Evolutionary conservation across 805 yeast species (phyloP).

Genomic region (Kluyveromyces nonfermentans): DNA sequence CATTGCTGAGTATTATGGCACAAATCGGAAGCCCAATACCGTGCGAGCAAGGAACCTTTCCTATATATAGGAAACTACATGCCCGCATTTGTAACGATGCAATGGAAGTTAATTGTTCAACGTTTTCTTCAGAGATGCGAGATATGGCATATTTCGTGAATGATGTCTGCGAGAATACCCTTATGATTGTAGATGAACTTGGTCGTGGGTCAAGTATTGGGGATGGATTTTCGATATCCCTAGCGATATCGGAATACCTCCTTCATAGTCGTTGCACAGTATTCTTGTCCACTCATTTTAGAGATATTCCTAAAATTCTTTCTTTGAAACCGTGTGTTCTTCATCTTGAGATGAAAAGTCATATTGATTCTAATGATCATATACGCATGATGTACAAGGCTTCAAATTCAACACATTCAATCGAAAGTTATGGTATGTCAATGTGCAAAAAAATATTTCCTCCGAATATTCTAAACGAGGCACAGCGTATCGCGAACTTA

Average conservation of each 20-base stretch:
- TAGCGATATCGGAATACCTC: conserved; percentile 35
- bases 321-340: conserved; percentile 27
- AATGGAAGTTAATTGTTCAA: conserved; percentile 30
- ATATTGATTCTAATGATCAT: conserved; percentile 7
- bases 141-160: conserved; percentile 39
- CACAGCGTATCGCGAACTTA: conserved; percentile 19
- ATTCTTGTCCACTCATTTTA: conserved; percentile 39
- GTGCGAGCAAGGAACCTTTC: conserved; percentile 35
- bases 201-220: conserved; percentile 44
- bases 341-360: conserved; percentile 32
- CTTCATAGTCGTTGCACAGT: conserved; percentile 23
- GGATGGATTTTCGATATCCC: conserved; percentile 46
- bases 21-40: conserved; percentile 50
- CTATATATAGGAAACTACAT: conserved; percentile 31
- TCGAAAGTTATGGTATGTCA: conserved; percentile 28
- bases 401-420: conserved; percentile 12
- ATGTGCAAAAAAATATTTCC: conserved; percentile 23
- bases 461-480: conserved; percentile 18
- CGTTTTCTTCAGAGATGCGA: conserved; percentile 39
- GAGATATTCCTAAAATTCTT: conserved; percentile 32
- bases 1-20: conserved; percentile 40
- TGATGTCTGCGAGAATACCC: conserved; percentile 23
- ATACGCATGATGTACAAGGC: conserved; percentile 28
- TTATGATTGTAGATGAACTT: conserved; percentile 45
- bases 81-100: conserved; percentile 33